Evolutionary conservation across 768 basidiomycete genomes (phyloP).

Genomic region (Serpula lacrymans): DNA sequence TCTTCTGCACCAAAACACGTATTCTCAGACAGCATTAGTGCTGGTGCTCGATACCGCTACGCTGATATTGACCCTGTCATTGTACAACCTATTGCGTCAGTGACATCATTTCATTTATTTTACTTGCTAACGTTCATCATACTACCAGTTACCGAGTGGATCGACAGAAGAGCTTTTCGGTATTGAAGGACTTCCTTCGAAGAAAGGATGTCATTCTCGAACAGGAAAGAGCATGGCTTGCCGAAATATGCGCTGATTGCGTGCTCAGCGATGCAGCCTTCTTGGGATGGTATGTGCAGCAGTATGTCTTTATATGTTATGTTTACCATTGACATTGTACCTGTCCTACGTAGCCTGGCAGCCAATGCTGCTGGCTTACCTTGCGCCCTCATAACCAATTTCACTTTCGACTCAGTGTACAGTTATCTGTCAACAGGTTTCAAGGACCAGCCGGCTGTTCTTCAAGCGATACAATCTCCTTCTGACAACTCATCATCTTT

Average conservation of each 20-base stretch:
- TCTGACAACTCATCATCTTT: slow-evolving; percentile 2
- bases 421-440: slow-evolving; percentile 60
- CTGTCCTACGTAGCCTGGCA: slow-evolving; percentile 45
- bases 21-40: slow-evolving; percentile 59
- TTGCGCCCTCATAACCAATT: slow-evolving; percentile 73
- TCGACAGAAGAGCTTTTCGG: slow-evolving; percentile 63
- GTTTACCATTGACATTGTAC: neutral
- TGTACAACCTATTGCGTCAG: slow-evolving; percentile 76
- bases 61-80: slow-evolving; percentile 79
- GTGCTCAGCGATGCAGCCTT: slow-evolving; percentile 79
- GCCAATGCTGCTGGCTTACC: slow-evolving; percentile 64
- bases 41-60: slow-evolving; percentile 65
- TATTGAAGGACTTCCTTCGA: slow-evolving; percentile 54
- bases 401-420: slow-evolving; percentile 82
- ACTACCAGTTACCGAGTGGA: slow-evolving; percentile 64
- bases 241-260: slow-evolving; percentile 45
- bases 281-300: slow-evolving; percentile 61
- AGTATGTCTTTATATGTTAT: neutral
- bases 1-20: slow-evolving; percentile 74
- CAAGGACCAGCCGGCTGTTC: slow-evolving; percentile 1
- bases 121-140: neutral
- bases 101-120: slow-evolving; percentile 9
- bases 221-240: slow-evolving; percentile 58
- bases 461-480: neutral
- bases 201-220: slow-evolving; percentile 52